Conservation (phyloP, 176 grass and related monocot genomes). For the Tuctoria greenei region DNA sequence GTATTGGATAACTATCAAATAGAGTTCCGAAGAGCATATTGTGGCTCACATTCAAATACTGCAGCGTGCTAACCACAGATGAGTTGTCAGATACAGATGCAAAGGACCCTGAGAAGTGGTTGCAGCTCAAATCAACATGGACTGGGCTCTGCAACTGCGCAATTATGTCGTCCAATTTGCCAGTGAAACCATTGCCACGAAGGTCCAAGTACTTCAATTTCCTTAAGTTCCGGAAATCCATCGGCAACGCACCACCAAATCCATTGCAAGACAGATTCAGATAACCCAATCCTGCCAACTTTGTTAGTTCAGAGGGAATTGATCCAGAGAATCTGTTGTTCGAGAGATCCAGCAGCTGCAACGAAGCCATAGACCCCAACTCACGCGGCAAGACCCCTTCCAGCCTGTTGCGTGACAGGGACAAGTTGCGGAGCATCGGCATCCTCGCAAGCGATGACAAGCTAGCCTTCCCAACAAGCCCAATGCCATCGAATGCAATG, state of each 20-base stretch:
- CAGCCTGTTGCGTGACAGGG: slow-evolving; percentile 63
- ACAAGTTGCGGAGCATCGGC: slow-evolving; percentile 71
- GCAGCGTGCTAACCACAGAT: slow-evolving; percentile 48
- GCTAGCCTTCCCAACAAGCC: slow-evolving; percentile 64
- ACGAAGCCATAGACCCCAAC: slow-evolving; percentile 40
- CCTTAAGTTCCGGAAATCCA: slow-evolving; percentile 56
- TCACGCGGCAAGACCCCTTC: slow-evolving; percentile 50
- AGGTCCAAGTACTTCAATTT: slow-evolving; percentile 75
- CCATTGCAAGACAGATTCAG: slow-evolving; percentile 76
- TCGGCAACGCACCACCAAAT: slow-evolving; percentile 54
- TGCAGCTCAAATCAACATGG: slow-evolving; percentile 82
- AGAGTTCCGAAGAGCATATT: slow-evolving; percentile 70
- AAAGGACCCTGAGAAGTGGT: slow-evolving; percentile 63
- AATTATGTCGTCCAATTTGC: slow-evolving; percentile 62
- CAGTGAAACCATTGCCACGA: slow-evolving; percentile 50
- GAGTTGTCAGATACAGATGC: slow-evolving; percentile 71
- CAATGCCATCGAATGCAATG: slow-evolving; percentile 56
- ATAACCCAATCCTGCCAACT: slow-evolving; percentile 45
- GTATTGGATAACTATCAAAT: slow-evolving; percentile 63
- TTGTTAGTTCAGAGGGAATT: slow-evolving; percentile 54
- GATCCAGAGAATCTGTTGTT: slow-evolving; percentile 55
- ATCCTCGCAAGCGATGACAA: slow-evolving; percentile 62
- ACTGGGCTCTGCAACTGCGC: slow-evolving; percentile 54
- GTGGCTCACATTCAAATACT: slow-evolving; percentile 76
- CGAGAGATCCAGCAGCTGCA: slow-evolving; percentile 68